Evolutionary conservation across 495 filamentous ascomycete genomes (phyloP), one percentile per base, ranked within the genome.

Genomic region (Aspergillus sparsus): DNA sequence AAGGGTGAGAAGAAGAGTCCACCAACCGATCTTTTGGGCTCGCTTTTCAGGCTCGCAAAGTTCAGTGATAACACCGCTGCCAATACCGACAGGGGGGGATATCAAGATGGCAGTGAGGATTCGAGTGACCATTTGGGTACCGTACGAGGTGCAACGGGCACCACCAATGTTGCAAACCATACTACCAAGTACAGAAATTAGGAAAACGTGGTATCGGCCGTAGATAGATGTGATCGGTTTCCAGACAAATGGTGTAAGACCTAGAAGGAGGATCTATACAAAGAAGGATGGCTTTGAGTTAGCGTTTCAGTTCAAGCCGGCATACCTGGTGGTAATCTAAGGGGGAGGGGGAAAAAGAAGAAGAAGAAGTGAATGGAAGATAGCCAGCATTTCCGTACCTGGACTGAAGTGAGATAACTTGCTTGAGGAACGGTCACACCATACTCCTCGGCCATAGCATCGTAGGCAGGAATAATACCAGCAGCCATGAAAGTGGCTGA

Each of bases 81-180:
- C 73, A n/a, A 68, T 70, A 5, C 66, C 73, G 6, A 72, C 68
- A 3, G 71, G 69, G 0, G 71, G 73, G 0, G 68, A 72, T 15
- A 75, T 74, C 21, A 75, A 42, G 15, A 71, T 67, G 13, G 69
- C 67, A 0, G 63, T 66, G 34, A 75, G 49, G 13, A 71, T 59
- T 1, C 73, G 64, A 12, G 68, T 69, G 10, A 57, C 63, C 69
- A 71, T 71, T 51, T 71, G 68, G 9, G 59, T 51, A 2, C 66
- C 71, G 34, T 71, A 75, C 1, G 68, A 61, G 12, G 66, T 68
- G 53, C 69, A 69, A 12, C 62, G 50, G 2, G 71, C 73, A 5
- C 68, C 66, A 7, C 73, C 73, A 35, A 76, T 74, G 47, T 74
- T 74, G 61, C 68, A 73, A 1, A 71, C 50, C 67, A 73, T 66